Percentiles rank a stretch among this genome's conserved stretches.
Conservation (phyloP, 2,329 filamentous ascomycete species). For the Sporothrix pallida region DNA sequence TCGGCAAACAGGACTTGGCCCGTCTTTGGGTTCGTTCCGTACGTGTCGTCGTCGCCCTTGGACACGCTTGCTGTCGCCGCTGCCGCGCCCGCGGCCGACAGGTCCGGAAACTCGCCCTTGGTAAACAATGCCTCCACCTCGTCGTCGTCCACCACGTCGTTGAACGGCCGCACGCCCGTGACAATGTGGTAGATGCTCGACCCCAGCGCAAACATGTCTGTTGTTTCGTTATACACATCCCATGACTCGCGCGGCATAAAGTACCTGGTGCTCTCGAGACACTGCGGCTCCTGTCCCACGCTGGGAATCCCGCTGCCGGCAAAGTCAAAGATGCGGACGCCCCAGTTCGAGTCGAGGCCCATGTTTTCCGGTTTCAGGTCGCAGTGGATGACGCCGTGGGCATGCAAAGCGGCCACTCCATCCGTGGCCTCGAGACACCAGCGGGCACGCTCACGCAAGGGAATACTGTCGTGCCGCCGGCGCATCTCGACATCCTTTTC, state of each 20-base stretch:
- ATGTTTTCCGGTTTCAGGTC: slow-evolving; percentile 32
- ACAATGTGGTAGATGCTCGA: slow-evolving; percentile 30
- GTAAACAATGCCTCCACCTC: not conserved
- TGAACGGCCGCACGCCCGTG: slow-evolving; percentile 15
- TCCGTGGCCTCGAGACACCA: slow-evolving; percentile 27
- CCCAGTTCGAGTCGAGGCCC: slow-evolving; percentile 14
- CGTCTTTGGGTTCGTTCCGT: not conserved
- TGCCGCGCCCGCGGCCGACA: not conserved
- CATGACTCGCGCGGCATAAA: slow-evolving; percentile 1
- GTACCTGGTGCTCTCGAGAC: slow-evolving; percentile 22
- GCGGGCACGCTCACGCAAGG: slow-evolving; percentile 2
- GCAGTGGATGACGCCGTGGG: slow-evolving; percentile 27
- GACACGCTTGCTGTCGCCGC: not conserved
- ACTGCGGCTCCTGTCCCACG: not conserved
- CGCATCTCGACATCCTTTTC: not conserved
- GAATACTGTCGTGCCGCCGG: slow-evolving; percentile 1
- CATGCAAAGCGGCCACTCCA: slow-evolving; percentile 17
- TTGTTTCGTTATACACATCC: not conserved
- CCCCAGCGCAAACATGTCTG: slow-evolving; percentile 26
- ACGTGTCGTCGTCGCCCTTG: not conserved
- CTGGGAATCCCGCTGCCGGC: not conserved
- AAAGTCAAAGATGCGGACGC: slow-evolving; percentile 29
- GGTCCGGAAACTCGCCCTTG: slow-evolving; percentile 12
- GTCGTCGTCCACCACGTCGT: not conserved
- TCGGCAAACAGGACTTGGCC: slow-evolving; percentile 19